Base-by-base conservation (phyloP, 2,329 filamentous ascomycete genomes). In the Scytalidium lignicola region DNA sequence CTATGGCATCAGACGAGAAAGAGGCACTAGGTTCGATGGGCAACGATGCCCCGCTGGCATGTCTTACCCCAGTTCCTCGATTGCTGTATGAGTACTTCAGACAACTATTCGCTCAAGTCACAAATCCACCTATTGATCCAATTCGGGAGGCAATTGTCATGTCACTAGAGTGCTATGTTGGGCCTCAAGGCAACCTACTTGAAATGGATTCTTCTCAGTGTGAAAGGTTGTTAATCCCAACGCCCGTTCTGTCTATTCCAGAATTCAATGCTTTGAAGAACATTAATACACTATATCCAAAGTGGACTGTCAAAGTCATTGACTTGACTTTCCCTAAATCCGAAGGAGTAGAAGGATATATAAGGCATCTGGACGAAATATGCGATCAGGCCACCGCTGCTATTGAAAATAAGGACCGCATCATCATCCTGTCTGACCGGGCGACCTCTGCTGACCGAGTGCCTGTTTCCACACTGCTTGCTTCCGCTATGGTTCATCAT, bases 121-220 rank as follows among this genome's bases (percentile, higher is more conserved):
- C 92, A 54, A 97, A 97, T 70, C 92, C 92, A 58, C 92, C 92
- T 13, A 97, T 97, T 64, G 92, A 97, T 65, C 92, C 92, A 26
- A 97, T 97, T 61, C 82, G 92, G 69, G 92, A 97, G 76, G 92
- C 91, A 22, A 93, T 96, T 62, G 92, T 97, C 69, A 97, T 97
- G 92, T 96, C 92, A 49, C 74, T 97, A 39, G 91, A 96, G 66
- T 95, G 92, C 62, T 97, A 96, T 65, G 88, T 97, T 59, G 92
- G 92, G 44, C 92, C 92, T 42, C 92, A 97, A 70, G 92, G 92
- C 51, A 97, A 97, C 66, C 74, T 97, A 50, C 76, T 96, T 23
- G 91, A 96, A 71, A 96, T 97, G 88, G 86, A 95, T 62, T 72
- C 88, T 50, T 85, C 86, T 22, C 92, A 97, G 69, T 96, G 91